Percentiles rank a stretch among this genome's conserved stretches.
phyloP scores from a whole-genome alignment of 2,329 filamentous ascomycete species.

The Cladosporium halotolerans region DNA sequence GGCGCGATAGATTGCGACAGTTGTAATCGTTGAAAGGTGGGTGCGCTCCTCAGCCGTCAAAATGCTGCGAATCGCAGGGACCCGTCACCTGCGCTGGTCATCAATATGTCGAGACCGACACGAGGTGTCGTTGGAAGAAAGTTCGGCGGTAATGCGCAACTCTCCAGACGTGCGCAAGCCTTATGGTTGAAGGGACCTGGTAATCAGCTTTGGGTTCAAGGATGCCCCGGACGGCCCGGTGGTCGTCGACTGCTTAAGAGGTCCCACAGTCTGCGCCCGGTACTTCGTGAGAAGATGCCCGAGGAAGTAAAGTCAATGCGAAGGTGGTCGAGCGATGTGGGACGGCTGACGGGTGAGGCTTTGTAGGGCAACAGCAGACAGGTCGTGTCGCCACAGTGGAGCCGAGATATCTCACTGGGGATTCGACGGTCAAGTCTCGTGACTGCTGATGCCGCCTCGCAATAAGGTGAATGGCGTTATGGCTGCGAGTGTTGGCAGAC shows the following conservation, averaged over 20 bases:
- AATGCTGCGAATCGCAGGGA: not conserved
- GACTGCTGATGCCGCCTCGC: not conserved
- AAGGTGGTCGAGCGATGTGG: not conserved
- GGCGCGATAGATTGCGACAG: too few species aligned
- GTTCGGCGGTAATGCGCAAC: not conserved
- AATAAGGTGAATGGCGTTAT: not conserved
- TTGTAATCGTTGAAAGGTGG: too few species aligned
- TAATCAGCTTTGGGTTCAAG: not conserved
- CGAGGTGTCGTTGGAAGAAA: not conserved
- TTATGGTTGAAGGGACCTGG: not conserved
- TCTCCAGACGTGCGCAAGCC: not conserved
- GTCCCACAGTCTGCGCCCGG: slow-evolving; percentile 6
- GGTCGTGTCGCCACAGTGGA: slow-evolving; percentile 9
- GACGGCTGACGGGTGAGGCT: not conserved
- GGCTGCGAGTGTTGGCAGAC: slow-evolving; percentile 4
- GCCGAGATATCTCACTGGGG: not conserved
- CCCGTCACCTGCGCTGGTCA: not conserved
- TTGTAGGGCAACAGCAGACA: slow-evolving; percentile 1
- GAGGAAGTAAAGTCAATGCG: not conserved
- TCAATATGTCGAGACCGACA: not conserved
- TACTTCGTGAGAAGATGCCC: not conserved
- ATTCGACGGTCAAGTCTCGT: slow-evolving; percentile 1
- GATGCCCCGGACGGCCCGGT: slow-evolving; percentile 8
- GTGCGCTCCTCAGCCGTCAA: not conserved
- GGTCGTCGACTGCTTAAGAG: not conserved